Evolutionary conservation across 2,329 filamentous ascomycete genomes (phyloP), one percentile per base, ranked within the genome.

Genomic region (Raffaelea albimanens): DNA sequence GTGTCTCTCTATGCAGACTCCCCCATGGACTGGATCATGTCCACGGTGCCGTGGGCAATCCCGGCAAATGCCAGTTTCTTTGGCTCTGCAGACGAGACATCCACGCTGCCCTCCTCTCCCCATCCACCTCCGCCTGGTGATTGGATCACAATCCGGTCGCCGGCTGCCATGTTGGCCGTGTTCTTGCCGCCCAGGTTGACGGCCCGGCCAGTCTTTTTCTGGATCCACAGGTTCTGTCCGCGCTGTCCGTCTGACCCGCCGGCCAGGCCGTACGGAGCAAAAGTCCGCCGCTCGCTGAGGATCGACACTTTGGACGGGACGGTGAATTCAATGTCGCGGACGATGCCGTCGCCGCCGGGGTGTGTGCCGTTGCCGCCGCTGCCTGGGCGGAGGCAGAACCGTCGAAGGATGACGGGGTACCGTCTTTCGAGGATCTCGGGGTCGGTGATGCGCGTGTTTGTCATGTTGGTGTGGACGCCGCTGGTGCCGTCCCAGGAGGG

Each of bases 51-150:
- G 34, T 38, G 9, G 34, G 34, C 34, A 38, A n/a, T 16, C 8
- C 34, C 14, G 5, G 18, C n/a, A 19, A 38, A 38, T 16, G 34
- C 7, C 8, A 5, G 34, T 16, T 38, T 38, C 34, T 16, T 38
- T 38, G 13, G 34, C n/a, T 16, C 14, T 16, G 25, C 25, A 7
- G 25, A n/a, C n/a, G n/a, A 34, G 34, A 10, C 34, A 16, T 38
- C 13, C 14, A 5, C 34, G 18, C 14, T 8, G 39, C 20, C 39
- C 11, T 7, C 10, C 39, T n/a, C 41, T 0, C 76, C 77, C 75
- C 76, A 82, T 0, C 73, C 78, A 40, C 79, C 78, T 40, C 78
- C 79, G 34, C 79, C 79, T n/a, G 79, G 79, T 11, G 78, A 81
- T 50, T 70, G 67, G 8, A 83, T 68, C 40, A 81, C 75, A 46